phyloP scores from a whole-genome alignment of 495 filamentous ascomycete genomes.

The Friedmanniomyces endolithicus region DNA sequence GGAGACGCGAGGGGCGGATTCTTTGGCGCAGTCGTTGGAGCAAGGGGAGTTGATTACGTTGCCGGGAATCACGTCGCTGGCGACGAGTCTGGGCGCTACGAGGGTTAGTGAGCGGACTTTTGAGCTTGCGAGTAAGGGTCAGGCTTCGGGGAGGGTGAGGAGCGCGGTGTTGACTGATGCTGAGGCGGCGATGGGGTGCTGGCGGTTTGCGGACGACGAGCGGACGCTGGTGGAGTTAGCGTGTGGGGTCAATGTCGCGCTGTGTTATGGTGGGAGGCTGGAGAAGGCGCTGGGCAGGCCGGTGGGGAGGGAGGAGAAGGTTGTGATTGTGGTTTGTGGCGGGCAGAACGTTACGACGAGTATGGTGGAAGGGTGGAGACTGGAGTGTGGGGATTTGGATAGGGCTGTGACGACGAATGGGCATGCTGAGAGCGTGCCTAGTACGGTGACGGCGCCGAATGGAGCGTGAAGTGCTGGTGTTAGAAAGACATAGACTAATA shows the following conservation, averaged over 20 bases:
- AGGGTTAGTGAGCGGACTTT: conserved; percentile 62
- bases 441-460: conserved; percentile 17
- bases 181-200: conserved; percentile 65
- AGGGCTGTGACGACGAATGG: background rate
- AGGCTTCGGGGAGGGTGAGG: conserved; percentile 38
- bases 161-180: conserved; percentile 63
- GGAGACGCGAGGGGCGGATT: conserved; percentile 73
- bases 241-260: conserved; percentile 52
- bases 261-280: conserved; percentile 50
- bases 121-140: conserved; percentile 38
- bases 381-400: conserved; percentile 36
- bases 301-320: conserved; percentile 46
- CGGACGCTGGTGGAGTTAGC: conserved; percentile 66
- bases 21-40: conserved; percentile 47
- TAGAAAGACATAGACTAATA: background rate
- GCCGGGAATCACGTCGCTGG: conserved; percentile 65
- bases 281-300: conserved; percentile 48
- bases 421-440: conserved; percentile 16
- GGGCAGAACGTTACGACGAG: conserved; percentile 63
- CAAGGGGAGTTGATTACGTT: conserved; percentile 44
- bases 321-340: conserved; percentile 81
- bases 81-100: conserved; percentile 63
- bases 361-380: conserved; percentile 50
- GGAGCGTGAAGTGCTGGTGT: background rate
- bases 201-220: conserved; percentile 70